Evolutionary conservation across 345 rosid species (phyloP).

Genomic region (Cardamine resedifolia): DNA sequence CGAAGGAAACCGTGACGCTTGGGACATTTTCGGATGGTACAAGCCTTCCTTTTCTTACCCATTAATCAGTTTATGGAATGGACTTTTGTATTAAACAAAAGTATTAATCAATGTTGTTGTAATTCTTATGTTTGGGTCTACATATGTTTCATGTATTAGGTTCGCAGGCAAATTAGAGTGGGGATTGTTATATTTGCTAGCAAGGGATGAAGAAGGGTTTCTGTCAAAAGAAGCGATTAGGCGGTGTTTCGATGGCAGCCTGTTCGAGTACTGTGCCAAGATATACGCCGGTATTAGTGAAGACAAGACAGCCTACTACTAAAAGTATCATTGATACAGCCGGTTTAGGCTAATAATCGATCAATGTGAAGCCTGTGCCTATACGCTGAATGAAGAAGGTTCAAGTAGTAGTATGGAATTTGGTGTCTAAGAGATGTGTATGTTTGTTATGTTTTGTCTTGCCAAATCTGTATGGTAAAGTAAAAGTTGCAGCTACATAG

Average conservation of each 20-base stretch:
- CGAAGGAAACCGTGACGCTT: slow-evolving; percentile 56
- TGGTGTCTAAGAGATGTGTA: not conserved
- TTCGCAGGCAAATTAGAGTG: slow-evolving; percentile 58
- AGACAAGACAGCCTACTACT: slow-evolving; percentile 40
- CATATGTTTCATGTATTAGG: slow-evolving; percentile 41
- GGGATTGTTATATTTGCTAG: slow-evolving; percentile 62
- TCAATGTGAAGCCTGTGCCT: not conserved
- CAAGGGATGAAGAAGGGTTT: slow-evolving; percentile 75
- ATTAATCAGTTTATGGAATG: not conserved
- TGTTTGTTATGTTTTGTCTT: slow-evolving; percentile 5
- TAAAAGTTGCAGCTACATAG: not conserved
- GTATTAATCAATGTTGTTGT: not conserved
- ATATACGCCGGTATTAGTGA: slow-evolving; percentile 39
- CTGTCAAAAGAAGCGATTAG: slow-evolving; percentile 81
- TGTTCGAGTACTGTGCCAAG: slow-evolving; percentile 78
- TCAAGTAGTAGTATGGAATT: not conserved
- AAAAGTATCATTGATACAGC: not conserved
- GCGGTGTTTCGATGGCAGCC: slow-evolving; percentile 72
- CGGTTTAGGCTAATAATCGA: not conserved
- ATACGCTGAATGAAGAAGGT: not conserved
- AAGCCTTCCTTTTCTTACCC: not conserved
- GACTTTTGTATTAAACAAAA: not conserved
- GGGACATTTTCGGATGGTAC: slow-evolving; percentile 77
- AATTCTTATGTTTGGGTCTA: not conserved
- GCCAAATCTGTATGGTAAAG: slow-evolving; percentile 4